phyloP scores from a whole-genome alignment of 441 rosid genomes.

The Adansonia grandidieri region DNA sequence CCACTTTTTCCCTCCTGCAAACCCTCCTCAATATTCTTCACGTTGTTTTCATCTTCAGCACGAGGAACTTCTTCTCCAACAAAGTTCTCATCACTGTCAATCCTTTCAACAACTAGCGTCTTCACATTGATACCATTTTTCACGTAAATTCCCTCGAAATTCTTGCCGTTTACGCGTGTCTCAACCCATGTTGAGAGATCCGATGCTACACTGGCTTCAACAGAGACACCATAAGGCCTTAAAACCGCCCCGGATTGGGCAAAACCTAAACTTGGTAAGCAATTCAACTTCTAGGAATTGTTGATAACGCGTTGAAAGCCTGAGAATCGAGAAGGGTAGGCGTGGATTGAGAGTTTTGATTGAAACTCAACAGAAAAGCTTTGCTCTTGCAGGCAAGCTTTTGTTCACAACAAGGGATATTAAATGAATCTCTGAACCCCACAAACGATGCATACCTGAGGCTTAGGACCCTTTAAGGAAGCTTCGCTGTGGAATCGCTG shows the following conservation, averaged over 20 bases:
- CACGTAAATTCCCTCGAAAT: constrained; percentile 58
- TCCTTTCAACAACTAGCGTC: constrained; percentile 71
- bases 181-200: constrained; percentile 66
- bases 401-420: constrained; percentile 26
- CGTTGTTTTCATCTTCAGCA: constrained; percentile 37
- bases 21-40: constrained; percentile 34
- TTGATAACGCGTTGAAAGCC: constrained; percentile 30
- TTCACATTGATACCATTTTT: constrained; percentile 59
- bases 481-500: constrained; percentile 52
- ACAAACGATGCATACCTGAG: constrained; percentile 37
- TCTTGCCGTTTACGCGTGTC: constrained; percentile 56
- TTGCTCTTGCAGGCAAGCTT: constrained; percentile 24
- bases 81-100: constrained; percentile 58
- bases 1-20: constrained; percentile 19
- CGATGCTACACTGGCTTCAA: constrained; percentile 49
- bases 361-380: constrained; percentile 22
- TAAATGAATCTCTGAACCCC: constrained; percentile 25
- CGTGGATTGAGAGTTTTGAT: constrained; percentile 27
- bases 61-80: constrained; percentile 44
- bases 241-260: constrained; percentile 38
- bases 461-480: constrained; percentile 46
- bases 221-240: constrained; percentile 31
- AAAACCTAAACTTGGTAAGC: constrained; percentile 35
- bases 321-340: constrained; percentile 38
- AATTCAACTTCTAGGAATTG: constrained; percentile 39